Evolutionary conservation across 768 basidiomycete species (phyloP), one percentile per base, ranked within the genome.

Genomic region (Podaxis sp.): DNA sequence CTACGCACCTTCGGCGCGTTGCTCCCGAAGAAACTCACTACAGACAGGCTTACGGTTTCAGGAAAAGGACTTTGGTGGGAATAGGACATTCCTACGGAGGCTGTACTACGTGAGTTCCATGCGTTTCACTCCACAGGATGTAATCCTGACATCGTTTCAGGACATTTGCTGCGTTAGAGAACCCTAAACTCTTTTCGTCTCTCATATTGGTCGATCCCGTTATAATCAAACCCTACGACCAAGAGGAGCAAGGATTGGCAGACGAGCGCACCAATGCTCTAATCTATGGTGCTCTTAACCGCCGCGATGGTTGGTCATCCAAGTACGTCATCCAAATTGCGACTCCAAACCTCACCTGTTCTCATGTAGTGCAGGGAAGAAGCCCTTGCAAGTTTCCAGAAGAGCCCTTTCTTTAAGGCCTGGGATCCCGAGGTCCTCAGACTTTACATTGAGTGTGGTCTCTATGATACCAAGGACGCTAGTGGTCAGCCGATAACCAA

Each of bases 1-100:
- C 89, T 0, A 76, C 77, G 0, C 80, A 83, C 58, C 75, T 92
- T 10, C 66, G 74, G 3, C 82, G 81, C n/a, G 62, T 91, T 3
- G 60, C 83, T 0, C 57, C 68, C 0, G 63, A 69, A 5, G 77
- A 84, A 58, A 72, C 82, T 0, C 68, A 73, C 1, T 57, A 66
- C 16, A 82, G 90, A 40, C 68, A 70, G 38, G 61, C 62, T 1
- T 64, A 70, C 18, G 90, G 90, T 0, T 85, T 86, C 66, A 62
- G 48, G 1, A 63, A 73, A 4, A 81, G 88, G 36, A 82, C 72
- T n/a, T 66, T 94, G 2, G 76, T 93, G 21, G 84, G 78, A 4
- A 74, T 93, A 3, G 94, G 93, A 0, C 95, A 97, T 69, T 95
- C 93, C 0, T 86, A 91, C 55, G 91, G 95, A 18, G 94, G 90